These are phyloP conservation scores for Babesia sp. DNA, from an alignment of 169 alveolate genomes.

Conservation along the genomic window DNA sequence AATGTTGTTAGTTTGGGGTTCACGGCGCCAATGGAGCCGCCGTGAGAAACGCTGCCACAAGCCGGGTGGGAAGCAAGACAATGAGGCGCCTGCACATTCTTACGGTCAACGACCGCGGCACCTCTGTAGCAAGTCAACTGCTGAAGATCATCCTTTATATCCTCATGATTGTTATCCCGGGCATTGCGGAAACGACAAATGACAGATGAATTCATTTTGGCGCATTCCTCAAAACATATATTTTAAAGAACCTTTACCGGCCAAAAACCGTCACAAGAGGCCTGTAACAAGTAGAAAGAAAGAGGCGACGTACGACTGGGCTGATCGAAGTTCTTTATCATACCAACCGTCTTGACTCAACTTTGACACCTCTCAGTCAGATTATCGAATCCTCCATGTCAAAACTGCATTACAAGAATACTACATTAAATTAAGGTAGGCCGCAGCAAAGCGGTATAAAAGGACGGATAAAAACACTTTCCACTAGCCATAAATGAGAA, in stretches of 20 bases:
- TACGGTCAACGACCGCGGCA: background rate
- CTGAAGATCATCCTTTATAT: background rate
- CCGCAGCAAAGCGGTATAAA: background rate
- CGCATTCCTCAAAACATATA: background rate
- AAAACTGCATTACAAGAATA: conserved; percentile 28
- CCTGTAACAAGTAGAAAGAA: background rate
- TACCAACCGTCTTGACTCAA: background rate
- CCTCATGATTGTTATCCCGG: background rate
- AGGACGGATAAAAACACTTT: background rate
- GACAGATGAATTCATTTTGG: conserved; percentile 6
- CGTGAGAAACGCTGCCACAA: background rate
- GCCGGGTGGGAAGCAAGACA: background rate
- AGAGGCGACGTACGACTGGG: background rate
- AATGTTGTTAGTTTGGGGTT: background rate
- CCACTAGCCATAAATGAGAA: background rate
- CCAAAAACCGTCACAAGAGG: background rate
- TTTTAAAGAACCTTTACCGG: background rate
- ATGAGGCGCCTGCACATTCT: background rate
- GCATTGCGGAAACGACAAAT: conserved; percentile 26
- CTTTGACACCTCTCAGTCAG: conserved; percentile 9
- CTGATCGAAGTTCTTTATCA: background rate
- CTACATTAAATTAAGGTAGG: conserved; percentile 18
- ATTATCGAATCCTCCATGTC: background rate
- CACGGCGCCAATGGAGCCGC: background rate
- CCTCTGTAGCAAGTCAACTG: background rate